Evolutionary conservation across 2,329 filamentous ascomycete species (phyloP).

Genomic region (Talaromyces albobiverticillius): DNA sequence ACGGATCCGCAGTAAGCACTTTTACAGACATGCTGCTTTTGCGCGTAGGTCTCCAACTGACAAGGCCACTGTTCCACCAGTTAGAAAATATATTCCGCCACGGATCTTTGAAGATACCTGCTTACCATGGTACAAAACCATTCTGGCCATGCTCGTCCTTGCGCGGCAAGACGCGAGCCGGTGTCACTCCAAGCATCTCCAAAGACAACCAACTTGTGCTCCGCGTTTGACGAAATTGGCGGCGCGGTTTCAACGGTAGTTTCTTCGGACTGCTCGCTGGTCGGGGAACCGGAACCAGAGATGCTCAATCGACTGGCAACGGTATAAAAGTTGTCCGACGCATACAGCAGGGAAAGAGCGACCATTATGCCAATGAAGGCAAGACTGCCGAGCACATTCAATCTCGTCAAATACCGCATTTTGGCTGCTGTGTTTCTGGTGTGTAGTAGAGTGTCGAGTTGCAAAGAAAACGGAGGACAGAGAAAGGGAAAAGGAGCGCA

Average conservation of each 20-base stretch:
- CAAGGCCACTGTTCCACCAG: constrained; percentile 28
- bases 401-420: constrained; percentile 11
- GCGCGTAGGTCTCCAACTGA: constrained; percentile 32
- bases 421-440: background rate
- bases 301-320: constrained; percentile 16
- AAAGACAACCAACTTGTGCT: constrained; percentile 35
- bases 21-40: constrained; percentile 26
- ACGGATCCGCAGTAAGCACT: constrained; percentile 29
- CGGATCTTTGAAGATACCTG: background rate
- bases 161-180: constrained; percentile 23
- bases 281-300: constrained; percentile 16
- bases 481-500: background rate
- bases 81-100: background rate
- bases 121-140: constrained; percentile 36
- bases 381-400: constrained; percentile 8
- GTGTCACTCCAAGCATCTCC: constrained; percentile 40
- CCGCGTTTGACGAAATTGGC: constrained; percentile 20
- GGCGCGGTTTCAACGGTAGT: constrained; percentile 18
- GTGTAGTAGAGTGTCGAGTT: background rate
- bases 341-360: constrained; percentile 10
- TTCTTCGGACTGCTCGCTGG: constrained; percentile 16
- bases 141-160: constrained; percentile 33
- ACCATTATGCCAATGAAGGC: constrained; percentile 11
- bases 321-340: constrained; percentile 24
- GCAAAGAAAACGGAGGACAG: background rate